Base-by-base conservation (phyloP, 257 asterid genomes). In the Ilex asprella region DNA sequence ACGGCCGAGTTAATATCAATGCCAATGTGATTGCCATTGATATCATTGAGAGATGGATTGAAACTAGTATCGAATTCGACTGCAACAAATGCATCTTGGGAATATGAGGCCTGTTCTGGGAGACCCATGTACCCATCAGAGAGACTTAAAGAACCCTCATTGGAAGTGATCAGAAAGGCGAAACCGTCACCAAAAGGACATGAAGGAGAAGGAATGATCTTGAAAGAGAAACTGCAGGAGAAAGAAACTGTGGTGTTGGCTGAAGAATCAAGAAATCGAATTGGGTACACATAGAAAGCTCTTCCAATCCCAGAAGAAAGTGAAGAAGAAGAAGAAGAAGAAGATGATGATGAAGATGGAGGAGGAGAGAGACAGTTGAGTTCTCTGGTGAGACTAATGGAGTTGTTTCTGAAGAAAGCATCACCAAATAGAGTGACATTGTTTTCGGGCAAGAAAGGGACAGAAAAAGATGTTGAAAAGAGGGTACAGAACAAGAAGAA, bases 121-220 rank as follows among this genome's bases (percentile, higher is more conserved):
- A 88, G 79, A 5, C 95, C 96, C 90, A 88, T 84, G 61, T 76
- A 70, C 4, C 95, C 95, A 68, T 77, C 75, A 5, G 31, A 52
- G 9, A 62, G 55, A 55, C 78, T 78, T 66, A 77, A 67, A 12
- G 84, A 67, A 44, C 60, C 67, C 6, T 58, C 56, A 52, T 80
- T 73, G 1, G 91, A 81, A 21, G 85, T 75, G 75, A 89, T 68
- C 68, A 86, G 58, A 54, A 89, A 84, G 0, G 86, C 82, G 14
- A 86, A 35, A 2, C 97, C 97, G 31, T 89, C 91, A 6, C 94
- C 97, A 58, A 71, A 79, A 58, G 91, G 84, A 78, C 88, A 89
- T 60, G 80, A 64, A 62, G 73, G 78, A 43, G 68, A 53, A 39
- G 69, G 49, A 8, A 71, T 39, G 62, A 82, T 67, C 30, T 79